phyloP scores from a whole-genome alignment of 2,329 filamentous ascomycete genomes.

The Allantophomopsis lycopodina region DNA sequence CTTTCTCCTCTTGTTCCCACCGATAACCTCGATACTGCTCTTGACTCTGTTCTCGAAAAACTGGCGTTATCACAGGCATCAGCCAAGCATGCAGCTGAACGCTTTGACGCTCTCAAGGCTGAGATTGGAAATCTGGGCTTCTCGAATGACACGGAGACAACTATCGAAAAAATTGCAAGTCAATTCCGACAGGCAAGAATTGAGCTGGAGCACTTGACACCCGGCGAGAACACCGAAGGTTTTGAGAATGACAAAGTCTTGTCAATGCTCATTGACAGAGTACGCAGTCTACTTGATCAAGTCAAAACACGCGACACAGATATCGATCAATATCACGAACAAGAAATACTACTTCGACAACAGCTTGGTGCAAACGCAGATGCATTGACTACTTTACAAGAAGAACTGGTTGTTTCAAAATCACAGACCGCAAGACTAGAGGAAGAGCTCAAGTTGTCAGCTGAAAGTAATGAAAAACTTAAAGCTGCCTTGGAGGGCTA shows the following conservation, averaged over 20 bases:
- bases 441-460: constrained; percentile 15
- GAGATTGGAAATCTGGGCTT: constrained; percentile 38
- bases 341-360: constrained; percentile 39
- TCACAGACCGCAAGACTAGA: constrained; percentile 6
- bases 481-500: constrained; percentile 38
- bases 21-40: constrained; percentile 13
- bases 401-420: constrained; percentile 20
- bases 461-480: constrained; percentile 33
- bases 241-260: constrained; percentile 33
- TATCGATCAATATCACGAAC: constrained; percentile 45
- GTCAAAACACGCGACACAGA: constrained; percentile 33
- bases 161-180: constrained; percentile 27
- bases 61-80: constrained; percentile 17
- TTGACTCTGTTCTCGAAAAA: constrained; percentile 16
- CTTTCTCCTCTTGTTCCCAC: constrained; percentile 4
- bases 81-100: constrained; percentile 23
- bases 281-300: constrained; percentile 33
- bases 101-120: constrained; percentile 30
- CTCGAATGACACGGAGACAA: constrained; percentile 26
- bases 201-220: constrained; percentile 47
- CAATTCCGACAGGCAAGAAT: constrained; percentile 42
- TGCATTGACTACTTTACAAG: constrained; percentile 32
- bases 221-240: constrained; percentile 40
- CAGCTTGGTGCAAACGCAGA: constrained; percentile 39
- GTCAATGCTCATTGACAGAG: constrained; percentile 34